These are phyloP conservation scores for Hyphodiscus hymeniophilus DNA, from an alignment of 495 filamentous ascomycete species.

Conservation along the genomic window DNA sequence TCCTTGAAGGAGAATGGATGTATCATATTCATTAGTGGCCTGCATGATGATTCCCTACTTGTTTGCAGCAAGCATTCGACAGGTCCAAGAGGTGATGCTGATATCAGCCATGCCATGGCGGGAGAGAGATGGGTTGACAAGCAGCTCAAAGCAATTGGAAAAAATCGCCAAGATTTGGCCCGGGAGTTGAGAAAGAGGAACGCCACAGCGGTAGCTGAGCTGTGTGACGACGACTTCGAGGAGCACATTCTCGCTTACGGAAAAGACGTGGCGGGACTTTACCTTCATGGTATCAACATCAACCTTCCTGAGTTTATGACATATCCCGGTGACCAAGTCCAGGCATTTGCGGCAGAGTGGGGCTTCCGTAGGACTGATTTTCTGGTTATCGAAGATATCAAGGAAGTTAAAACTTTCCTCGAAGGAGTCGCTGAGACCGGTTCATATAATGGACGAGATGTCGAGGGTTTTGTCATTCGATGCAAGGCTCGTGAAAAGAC, in stretches of 20 bases:
- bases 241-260: conserved; percentile 93
- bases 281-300: conserved; percentile 92
- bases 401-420: conserved; percentile 67
- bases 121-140: conserved; percentile 81
- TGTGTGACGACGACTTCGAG: conserved; percentile 93
- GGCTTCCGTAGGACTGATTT: conserved; percentile 86
- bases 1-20: conserved; percentile 98
- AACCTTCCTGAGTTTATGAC: conserved; percentile 87
- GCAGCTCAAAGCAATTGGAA: conserved; percentile 67
- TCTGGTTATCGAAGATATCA: conserved; percentile 65
- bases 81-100: conserved; percentile 56
- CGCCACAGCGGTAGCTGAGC: conserved; percentile 86
- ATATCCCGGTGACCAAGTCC: conserved; percentile 66
- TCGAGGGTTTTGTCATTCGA: conserved; percentile 94
- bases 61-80: conserved; percentile 99
- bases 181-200: conserved; percentile 69
- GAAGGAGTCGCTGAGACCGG: conserved; percentile 77
- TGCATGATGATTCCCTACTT: conserved; percentile 78
- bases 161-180: conserved; percentile 68
- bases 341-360: conserved; percentile 86
- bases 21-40: conserved; percentile 92
- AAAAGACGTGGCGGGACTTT: conserved; percentile 78
- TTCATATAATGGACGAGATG: conserved; percentile 79
- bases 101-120: conserved; percentile 71
- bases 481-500: conserved; percentile 54